A percentile compares a stretch with the other conserved stretches of the same genome.
phyloP scores from a whole-genome alignment of 148 eudicot species.

The Spergularia marina region DNA sequence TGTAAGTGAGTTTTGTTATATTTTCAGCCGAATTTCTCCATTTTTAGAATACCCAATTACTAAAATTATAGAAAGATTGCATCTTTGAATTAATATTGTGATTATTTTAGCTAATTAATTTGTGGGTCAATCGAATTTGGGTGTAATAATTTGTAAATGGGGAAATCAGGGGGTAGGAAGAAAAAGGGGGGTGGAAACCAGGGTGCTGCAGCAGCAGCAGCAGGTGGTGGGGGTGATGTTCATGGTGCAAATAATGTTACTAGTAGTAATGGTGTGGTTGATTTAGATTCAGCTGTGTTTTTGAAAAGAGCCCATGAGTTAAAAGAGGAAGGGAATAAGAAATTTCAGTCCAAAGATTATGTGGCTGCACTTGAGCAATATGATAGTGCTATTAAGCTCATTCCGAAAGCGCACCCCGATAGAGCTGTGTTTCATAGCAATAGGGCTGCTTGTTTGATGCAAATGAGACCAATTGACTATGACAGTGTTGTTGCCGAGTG shows the following conservation, averaged over 20 bases:
- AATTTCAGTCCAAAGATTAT: conserved; percentile 71
- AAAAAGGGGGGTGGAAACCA: conserved; percentile 65
- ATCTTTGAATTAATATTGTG: conserved; percentile 18
- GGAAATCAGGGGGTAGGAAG: conserved; percentile 86
- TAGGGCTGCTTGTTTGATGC: conserved; percentile 94
- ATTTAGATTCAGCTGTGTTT: conserved; percentile 62
- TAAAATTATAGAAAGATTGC: conserved; percentile 17
- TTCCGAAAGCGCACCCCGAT: conserved; percentile 71
- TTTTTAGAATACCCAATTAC: neutral
- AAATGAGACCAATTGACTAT: conserved; percentile 85
- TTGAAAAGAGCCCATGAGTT: conserved; percentile 83
- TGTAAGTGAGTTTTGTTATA: conserved; percentile 24
- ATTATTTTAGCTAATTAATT: neutral
- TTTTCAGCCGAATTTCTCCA: neutral
- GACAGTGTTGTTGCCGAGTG: conserved; percentile 76
- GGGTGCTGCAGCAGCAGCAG: conserved; percentile 6
- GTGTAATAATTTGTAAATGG: conserved; percentile 53
- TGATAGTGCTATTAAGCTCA: conserved; percentile 80
- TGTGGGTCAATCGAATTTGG: neutral
- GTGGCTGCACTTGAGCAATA: conserved; percentile 75
- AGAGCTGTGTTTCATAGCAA: conserved; percentile 91
- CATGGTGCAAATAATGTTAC: conserved; percentile 33
- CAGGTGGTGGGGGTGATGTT: conserved; percentile 19
- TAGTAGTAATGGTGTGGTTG: conserved; percentile 42
- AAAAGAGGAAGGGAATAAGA: conserved; percentile 79